Conservation (phyloP, 805 yeast genomes). For the Sugiyamaella floridensis region DNA sequence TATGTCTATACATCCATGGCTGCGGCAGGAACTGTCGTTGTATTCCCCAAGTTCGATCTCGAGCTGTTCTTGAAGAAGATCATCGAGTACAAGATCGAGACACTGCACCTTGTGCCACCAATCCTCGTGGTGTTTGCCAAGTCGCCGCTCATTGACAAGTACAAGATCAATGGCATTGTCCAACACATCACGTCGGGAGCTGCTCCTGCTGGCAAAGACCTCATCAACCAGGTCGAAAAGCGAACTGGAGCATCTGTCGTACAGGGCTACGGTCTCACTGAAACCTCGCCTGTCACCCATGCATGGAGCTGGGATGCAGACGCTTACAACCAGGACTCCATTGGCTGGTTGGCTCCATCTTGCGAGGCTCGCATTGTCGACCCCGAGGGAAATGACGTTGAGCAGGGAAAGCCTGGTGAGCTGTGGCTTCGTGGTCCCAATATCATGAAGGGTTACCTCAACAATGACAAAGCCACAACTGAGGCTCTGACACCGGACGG, state of each 20-base stretch:
- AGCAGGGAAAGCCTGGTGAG: slow-evolving; percentile 45
- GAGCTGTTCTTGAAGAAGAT: slow-evolving; percentile 24
- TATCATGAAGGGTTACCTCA: slow-evolving; percentile 42
- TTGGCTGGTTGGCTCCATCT: slow-evolving; percentile 37
- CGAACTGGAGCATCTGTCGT: slow-evolving; percentile 21
- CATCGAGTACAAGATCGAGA: slow-evolving; percentile 30
- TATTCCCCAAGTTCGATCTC: slow-evolving; percentile 30
- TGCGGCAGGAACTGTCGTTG: slow-evolving; percentile 18
- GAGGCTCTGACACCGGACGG: slow-evolving; percentile 34
- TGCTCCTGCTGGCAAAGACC: slow-evolving; percentile 35
- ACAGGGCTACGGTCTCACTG: slow-evolving; percentile 21
- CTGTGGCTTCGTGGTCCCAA: slow-evolving; percentile 47
- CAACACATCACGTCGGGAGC: slow-evolving; percentile 40
- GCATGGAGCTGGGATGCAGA: slow-evolving; percentile 19
- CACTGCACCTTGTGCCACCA: slow-evolving; percentile 38
- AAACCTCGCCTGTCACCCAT: slow-evolving; percentile 15
- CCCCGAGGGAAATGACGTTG: slow-evolving; percentile 39
- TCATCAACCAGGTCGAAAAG: slow-evolving; percentile 17
- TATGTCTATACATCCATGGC: slow-evolving; percentile 24
- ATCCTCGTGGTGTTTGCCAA: slow-evolving; percentile 40
- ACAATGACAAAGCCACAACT: slow-evolving; percentile 40
- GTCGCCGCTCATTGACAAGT: slow-evolving; percentile 38
- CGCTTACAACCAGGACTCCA: slow-evolving; percentile 39
- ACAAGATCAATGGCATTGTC: slow-evolving; percentile 36
- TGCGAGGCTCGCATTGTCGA: slow-evolving; percentile 44